A percentile compares a stretch with the other conserved stretches of the same genome.
phyloP scores from a whole-genome alignment of 257 asterid species.

The Salvia rosmarinus region DNA sequence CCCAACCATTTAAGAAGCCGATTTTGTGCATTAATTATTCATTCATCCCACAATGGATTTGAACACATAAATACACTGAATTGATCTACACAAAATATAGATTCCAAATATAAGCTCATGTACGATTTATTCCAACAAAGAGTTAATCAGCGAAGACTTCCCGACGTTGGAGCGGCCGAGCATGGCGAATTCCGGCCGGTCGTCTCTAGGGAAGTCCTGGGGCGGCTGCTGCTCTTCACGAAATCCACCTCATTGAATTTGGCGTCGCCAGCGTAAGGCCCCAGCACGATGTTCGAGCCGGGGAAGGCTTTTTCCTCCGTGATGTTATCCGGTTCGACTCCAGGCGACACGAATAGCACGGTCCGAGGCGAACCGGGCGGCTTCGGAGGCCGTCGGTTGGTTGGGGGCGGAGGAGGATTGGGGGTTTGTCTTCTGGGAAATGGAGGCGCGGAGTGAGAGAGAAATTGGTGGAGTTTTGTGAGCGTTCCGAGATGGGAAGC shows the following conservation, averaged over 20 bases:
- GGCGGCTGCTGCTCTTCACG: slow-evolving; percentile 78
- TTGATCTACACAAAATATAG: too few species aligned
- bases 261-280: slow-evolving; percentile 90
- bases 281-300: slow-evolving; percentile 85
- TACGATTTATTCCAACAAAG: too few species aligned
- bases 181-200: slow-evolving; percentile 87
- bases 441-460: slow-evolving; percentile 40
- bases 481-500: slow-evolving; percentile 27
- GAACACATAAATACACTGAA: too few species aligned
- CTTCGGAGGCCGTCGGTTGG: slow-evolving; percentile 42
- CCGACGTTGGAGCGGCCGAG: slow-evolving; percentile 98
- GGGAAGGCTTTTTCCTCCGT: slow-evolving; percentile 76
- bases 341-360: slow-evolving; percentile 73
- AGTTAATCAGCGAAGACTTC: slow-evolving; percentile 84
- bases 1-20: too few species aligned
- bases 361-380: slow-evolving; percentile 44
- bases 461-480: slow-evolving; percentile 26
- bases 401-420: slow-evolving; percentile 42
- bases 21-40: too few species aligned
- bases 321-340: slow-evolving; percentile 70
- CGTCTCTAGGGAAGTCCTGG: slow-evolving; percentile 83
- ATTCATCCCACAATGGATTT: too few species aligned
- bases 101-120: too few species aligned
- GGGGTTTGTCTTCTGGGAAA: slow-evolving; percentile 34
- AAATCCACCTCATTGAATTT: slow-evolving; percentile 75